These are phyloP conservation scores for Castanea sativa DNA, from an alignment of 306 rosid genomes.

Conservation along the genomic window DNA sequence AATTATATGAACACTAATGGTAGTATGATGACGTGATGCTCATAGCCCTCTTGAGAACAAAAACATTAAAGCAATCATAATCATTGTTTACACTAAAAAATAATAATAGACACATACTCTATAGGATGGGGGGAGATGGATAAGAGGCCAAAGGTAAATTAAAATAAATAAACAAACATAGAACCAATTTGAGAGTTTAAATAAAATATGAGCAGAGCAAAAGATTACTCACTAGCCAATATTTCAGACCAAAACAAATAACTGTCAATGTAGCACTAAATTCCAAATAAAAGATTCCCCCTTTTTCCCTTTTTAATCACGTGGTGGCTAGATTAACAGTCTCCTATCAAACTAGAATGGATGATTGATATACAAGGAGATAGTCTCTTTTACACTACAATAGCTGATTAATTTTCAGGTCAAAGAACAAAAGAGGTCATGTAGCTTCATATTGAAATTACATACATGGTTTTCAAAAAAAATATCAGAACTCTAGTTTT, in stretches of 20 bases:
- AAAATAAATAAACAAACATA: background rate
- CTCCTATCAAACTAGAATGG: too few relatives aligned
- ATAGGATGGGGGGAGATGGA: background rate
- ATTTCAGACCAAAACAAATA: too few relatives aligned
- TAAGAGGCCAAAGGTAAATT: background rate
- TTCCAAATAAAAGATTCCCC: too few relatives aligned
- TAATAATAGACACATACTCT: background rate
- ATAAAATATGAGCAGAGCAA: background rate
- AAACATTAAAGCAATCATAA: background rate
- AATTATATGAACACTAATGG: background rate
- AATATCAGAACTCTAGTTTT: background rate
- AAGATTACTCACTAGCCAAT: too few relatives aligned
- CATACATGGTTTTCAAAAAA: background rate
- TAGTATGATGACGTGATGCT: background rate
- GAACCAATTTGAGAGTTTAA: background rate
- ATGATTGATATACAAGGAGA: too few relatives aligned
- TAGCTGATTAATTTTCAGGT: too few relatives aligned
- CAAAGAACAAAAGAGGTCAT: too few relatives aligned
- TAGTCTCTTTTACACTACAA: too few relatives aligned
- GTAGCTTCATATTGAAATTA: too few relatives aligned
- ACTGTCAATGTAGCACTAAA: too few relatives aligned
- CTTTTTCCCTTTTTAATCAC: too few relatives aligned
- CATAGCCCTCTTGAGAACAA: conserved; percentile 7
- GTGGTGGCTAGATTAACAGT: too few relatives aligned
- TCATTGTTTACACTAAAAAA: background rate